phyloP scores from a whole-genome alignment of 257 asterid species.

The Fraxinus quadrangulata region DNA sequence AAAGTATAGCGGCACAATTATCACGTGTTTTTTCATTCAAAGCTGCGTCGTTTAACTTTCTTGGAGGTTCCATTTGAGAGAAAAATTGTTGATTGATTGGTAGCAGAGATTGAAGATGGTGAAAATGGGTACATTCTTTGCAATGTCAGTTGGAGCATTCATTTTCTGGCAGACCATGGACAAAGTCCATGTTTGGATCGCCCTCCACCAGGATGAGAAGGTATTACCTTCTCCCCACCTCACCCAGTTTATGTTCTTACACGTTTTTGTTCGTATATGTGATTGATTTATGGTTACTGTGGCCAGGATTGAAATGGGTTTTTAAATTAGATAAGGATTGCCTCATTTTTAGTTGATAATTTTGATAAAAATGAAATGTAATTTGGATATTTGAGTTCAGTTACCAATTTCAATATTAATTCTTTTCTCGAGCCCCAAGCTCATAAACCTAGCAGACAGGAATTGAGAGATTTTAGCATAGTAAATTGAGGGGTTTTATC shows the following conservation, averaged over 20 bases:
- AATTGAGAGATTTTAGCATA: background rate
- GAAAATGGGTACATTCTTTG: slow-evolving; percentile 68
- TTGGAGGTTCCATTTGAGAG: background rate
- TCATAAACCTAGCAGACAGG: background rate
- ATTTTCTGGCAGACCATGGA: slow-evolving; percentile 89
- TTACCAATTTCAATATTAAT: slow-evolving; percentile 4
- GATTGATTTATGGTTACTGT: background rate
- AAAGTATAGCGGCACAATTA: background rate
- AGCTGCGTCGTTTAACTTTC: background rate
- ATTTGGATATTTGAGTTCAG: background rate
- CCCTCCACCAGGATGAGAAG: slow-evolving; percentile 91
- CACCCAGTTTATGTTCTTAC: background rate
- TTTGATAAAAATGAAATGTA: background rate
- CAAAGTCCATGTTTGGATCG: slow-evolving; percentile 84
- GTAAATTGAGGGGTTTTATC: background rate
- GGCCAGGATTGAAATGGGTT: slow-evolving; percentile 1
- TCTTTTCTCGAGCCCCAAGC: background rate
- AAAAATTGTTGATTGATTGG: background rate
- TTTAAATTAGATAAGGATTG: background rate
- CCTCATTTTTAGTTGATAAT: background rate
- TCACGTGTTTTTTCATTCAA: background rate
- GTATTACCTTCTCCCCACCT: slow-evolving; percentile 7
- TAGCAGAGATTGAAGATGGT: slow-evolving; percentile 44
- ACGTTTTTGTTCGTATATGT: background rate
- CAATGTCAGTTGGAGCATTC: slow-evolving; percentile 77